Evolutionary conservation across 495 filamentous ascomycete genomes (phyloP), one percentile per base, ranked within the genome.

Genomic region (Aspergillus leporis): DNA sequence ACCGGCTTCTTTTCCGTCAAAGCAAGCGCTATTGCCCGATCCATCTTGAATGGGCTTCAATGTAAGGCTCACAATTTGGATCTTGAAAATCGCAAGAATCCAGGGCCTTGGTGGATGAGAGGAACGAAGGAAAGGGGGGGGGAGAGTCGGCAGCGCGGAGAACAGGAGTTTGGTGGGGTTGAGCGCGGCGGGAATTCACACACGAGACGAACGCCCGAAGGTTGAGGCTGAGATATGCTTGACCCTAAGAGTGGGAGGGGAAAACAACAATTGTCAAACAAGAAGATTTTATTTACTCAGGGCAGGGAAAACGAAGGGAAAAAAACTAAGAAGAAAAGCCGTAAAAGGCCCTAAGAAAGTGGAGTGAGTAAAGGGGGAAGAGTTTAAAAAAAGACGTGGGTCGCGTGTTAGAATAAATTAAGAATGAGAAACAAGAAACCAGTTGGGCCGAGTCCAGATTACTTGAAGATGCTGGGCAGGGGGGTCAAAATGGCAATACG

Each of bases 1-100:
- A 92, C 84, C 49, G 93, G 91, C 76, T 87, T 91, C 85, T 97
- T 98, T 61, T 98, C 83, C 67, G 83, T 85, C 70, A 98, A 87
- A 53, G 93, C 94, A 67, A 89, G 90, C 60, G 78, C 79, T 36
- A 83, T 68, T 56, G 65, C 69, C 45, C 66, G 68, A 68, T 79
- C 74, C 78, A 80, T 80, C 28, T 66, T 74, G 68, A 51, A 41
- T 48, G 46, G 54, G 53, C 48, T 52, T 21, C 49, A 51, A 22
- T 31, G 25, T 21, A 31, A 48, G 49, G 30, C n/a, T 48, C 48
- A 55, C 38, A 19, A 53, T 32, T 61, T 50, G 43, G 46, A 56
- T 43, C 40, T 52, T 22, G 22, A 38, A 38, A 59, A 63, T 63
- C 56, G 59, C 56, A 60, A 49, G 54, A 59, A 45, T 16, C 51